phyloP scores from a whole-genome alignment of 2,329 filamentous ascomycete species.

The Paracorniculantispora psalliotae region DNA sequence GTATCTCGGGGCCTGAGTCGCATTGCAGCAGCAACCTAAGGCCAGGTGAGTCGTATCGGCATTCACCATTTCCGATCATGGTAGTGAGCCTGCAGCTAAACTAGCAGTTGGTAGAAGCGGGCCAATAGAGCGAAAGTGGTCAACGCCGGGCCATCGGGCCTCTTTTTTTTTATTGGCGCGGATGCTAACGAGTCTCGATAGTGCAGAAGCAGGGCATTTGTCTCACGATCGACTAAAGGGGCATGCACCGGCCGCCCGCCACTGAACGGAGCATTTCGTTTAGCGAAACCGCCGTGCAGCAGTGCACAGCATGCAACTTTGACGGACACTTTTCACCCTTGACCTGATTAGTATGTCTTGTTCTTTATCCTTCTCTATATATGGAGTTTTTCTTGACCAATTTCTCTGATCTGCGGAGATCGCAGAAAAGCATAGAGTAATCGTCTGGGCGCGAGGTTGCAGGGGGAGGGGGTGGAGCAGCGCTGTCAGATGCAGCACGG shows the following conservation, averaged over 20 bases:
- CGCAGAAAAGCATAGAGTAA: no score
- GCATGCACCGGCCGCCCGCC: background rate
- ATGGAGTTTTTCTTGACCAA: no score
- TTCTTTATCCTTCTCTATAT: no score
- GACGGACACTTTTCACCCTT: background rate
- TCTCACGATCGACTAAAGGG: background rate
- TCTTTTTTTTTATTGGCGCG: background rate
- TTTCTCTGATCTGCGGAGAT: no score
- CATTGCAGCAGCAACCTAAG: constrained; percentile 15
- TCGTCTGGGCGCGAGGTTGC: no score
- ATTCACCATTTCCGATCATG: background rate
- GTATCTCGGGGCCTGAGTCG: background rate
- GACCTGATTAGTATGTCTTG: no score
- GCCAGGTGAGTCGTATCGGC: background rate
- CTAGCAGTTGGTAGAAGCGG: background rate
- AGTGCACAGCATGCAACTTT: background rate
- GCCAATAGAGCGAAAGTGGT: background rate
- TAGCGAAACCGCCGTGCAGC: no score
- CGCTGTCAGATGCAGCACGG: no score
- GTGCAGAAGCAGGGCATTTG: background rate
- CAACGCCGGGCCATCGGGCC: background rate
- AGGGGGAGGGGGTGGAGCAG: no score
- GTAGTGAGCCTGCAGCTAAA: background rate
- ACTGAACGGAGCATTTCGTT: background rate
- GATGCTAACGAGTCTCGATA: background rate